Evolutionary conservation across 1,139 yeast species (phyloP), one percentile per base, ranked within the genome.

Genomic region (Debaryomycetaceae sp.): DNA sequence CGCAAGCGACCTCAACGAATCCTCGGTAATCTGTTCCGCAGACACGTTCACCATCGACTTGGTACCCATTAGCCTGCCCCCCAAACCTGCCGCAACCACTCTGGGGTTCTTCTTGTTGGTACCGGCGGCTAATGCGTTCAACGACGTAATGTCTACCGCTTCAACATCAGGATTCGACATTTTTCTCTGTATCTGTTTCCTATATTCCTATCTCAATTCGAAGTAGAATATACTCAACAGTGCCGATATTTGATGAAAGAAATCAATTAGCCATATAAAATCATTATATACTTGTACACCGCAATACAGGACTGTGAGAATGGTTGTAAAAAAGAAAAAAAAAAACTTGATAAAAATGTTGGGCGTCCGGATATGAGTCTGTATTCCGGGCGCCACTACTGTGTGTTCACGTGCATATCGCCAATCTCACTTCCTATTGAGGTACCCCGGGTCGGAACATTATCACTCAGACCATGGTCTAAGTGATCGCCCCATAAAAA

Each of bases 61-160:
- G 43, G 91, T 84, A 38, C 95, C 95, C 95, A 86, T 86, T 57
- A 86, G 72, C 45, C 72, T 72, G 44, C 96, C 87, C 48, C 85
- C 93, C 43, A 86, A 72, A 34, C 93, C 93, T 44, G 88, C 85
- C 40, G 85, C 85, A 45, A 85, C 91, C 45, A 85, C 80, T 65
- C 93, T 76, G 43, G 81, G 83, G 42, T 73, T 72, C 57, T 79
- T 76, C 62, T 82, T 84, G 70, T 85, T 80, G 47, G 88, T 81
- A 54, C 97, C 97, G 11, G 96, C 86, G 41, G 97, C 98, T 57
- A 90, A 79, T 44, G 91, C 87, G 68, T 86, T 86, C 51, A 93
- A 88, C 53, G 82, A 78, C 42, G 84, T 80, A 54, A 89, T 72
- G 60, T 86, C 89, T 44, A 83, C 88, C 35, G 74, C 65, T 54